phyloP scores from a whole-genome alignment of 441 rosid species.

The Bocquillonia castaneifolia region DNA sequence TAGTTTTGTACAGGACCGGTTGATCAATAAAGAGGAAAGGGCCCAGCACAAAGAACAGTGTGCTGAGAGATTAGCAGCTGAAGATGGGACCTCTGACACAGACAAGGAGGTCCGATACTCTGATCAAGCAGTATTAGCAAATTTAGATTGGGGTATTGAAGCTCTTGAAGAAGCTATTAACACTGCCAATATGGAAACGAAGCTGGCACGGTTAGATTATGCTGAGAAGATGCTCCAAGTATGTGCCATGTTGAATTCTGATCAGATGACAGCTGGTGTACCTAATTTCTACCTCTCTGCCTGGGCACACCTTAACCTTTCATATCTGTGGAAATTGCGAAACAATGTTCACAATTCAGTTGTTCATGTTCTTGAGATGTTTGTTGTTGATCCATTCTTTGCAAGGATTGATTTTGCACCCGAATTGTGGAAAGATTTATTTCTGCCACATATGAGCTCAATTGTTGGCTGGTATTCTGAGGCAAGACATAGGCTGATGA shows the following conservation, averaged over 20 bases:
- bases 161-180: conserved; percentile 64
- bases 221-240: conserved; percentile 73
- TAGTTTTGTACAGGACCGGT: conserved; percentile 41
- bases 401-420: conserved; percentile 66
- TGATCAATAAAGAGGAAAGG: conserved; percentile 42
- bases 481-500: conserved; percentile 50
- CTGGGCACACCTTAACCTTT: conserved; percentile 62
- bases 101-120: conserved; percentile 51
- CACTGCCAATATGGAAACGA: conserved; percentile 57
- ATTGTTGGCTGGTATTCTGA: conserved; percentile 63
- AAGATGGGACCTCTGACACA: conserved; percentile 34
- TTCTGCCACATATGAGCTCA: conserved; percentile 61
- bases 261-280: conserved; percentile 61
- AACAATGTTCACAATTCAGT: conserved; percentile 34
- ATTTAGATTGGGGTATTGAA: conserved; percentile 68
- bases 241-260: conserved; percentile 51
- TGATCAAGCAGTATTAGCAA: conserved; percentile 69
- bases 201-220: conserved; percentile 49
- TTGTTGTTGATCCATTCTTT: conserved; percentile 58
- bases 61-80: conserved; percentile 63
- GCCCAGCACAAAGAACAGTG: conserved; percentile 58
- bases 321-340: conserved; percentile 53
- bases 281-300: conserved; percentile 69
- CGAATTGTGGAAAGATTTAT: conserved; percentile 57
- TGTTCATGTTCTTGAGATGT: conserved; percentile 56